phyloP scores from a whole-genome alignment of 805 yeast genomes.

The Ogataea philodendri region DNA sequence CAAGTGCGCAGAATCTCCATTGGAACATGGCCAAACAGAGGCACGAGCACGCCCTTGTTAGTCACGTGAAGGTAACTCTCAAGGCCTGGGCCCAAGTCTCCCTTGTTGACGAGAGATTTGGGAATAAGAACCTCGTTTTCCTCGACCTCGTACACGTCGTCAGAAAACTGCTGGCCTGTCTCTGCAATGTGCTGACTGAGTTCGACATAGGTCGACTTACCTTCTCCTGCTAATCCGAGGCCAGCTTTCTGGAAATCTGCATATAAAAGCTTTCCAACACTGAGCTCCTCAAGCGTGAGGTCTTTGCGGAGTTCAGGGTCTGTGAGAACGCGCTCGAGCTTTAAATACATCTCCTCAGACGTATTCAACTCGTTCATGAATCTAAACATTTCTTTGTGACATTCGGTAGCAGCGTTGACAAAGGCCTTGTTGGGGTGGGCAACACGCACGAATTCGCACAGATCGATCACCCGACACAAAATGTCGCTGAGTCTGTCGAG shows the following conservation, averaged over 20 bases:
- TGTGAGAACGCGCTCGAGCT: constrained; percentile 54
- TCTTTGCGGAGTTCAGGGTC: constrained; percentile 34
- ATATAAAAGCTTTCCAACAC: constrained; percentile 76
- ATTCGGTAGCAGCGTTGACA: constrained; percentile 77
- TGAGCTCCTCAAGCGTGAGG: constrained; percentile 70
- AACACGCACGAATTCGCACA: constrained; percentile 88
- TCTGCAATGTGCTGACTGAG: constrained; percentile 79
- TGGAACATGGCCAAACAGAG: constrained; percentile 63
- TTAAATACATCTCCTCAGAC: constrained; percentile 63
- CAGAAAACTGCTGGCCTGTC: constrained; percentile 73
- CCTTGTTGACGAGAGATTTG: constrained; percentile 29
- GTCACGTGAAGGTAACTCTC: constrained; percentile 27
- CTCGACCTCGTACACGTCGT: constrained; percentile 39
- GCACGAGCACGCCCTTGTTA: constrained; percentile 46
- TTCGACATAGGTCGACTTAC: constrained; percentile 68
- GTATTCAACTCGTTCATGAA: constrained; percentile 93
- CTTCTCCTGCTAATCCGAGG: constrained; percentile 65
- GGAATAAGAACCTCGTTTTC: constrained; percentile 30
- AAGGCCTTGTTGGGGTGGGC: constrained; percentile 76
- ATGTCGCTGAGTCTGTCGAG: constrained; percentile 85
- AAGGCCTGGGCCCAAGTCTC: constrained; percentile 26
- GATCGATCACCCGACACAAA: constrained; percentile 87
- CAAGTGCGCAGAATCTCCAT: constrained; percentile 62
- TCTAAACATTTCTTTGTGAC: constrained; percentile 86
- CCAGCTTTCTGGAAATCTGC: constrained; percentile 92